Base-by-base conservation (phyloP, 192 early-diverging fungal genomes). In the Rhizophagus prolifer region DNA sequence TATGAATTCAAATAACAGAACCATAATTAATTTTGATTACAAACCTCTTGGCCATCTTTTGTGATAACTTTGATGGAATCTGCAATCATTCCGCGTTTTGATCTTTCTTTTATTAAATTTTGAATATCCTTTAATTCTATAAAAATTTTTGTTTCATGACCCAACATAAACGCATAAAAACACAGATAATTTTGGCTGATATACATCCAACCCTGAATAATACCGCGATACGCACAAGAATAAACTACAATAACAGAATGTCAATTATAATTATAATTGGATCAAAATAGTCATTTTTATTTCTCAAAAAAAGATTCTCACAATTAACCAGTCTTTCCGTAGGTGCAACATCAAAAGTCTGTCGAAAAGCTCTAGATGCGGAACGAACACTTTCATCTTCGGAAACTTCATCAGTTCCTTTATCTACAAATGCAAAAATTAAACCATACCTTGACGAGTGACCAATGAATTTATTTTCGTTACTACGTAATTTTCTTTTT, bases 161-260 rank as follows among this genome's bases (percentile, higher is more conserved):
- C 96, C 50, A 99, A 88, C 58, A 98, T 84, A 74, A 95, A 96
- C 25, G 96, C 95, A 83, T 99, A 95, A 79, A 98, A 99, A 86
- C 94, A 94, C 30, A 97, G 80, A 80, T 95, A 93, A 75, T 96
- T 94, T 79, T 95, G 90, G 66, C 93, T 95, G 58, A 99, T 89
- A 78, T 99, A 99, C 82, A 99, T 83, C 98, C 98, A 99, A 1
- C 98, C 98, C 83, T 99, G 98, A 80, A 92, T 93, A 63, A 92
- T 86, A 30, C 87, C 86, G 63, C 95, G 89, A 75, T 95, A 95
- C 4, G 94, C 91, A 76, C 95, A 96, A 13, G 96, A 95, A 84
- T 99, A 99, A 82, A 89, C 92, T 93, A 75, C 16, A 8, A 13
- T 76, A 59, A 21, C 10, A 36, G 13, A 26, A 23, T 19, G 60